A percentile compares a stretch with the other conserved stretches of the same genome.
phyloP scores from a whole-genome alignment of 345 rosid species.

The Lagerstroemia speciosa region DNA sequence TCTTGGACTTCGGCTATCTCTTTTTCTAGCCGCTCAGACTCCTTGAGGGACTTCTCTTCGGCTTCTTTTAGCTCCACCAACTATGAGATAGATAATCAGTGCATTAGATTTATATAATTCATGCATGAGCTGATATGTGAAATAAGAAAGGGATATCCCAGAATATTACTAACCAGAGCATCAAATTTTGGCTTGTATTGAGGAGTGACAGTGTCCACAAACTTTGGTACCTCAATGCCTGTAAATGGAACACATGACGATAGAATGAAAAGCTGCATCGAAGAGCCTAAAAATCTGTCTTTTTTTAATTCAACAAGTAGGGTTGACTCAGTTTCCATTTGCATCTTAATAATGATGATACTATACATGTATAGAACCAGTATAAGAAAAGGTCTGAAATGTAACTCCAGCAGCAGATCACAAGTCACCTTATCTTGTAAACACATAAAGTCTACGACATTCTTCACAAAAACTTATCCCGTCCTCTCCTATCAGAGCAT shows the following conservation, averaged over 20 bases:
- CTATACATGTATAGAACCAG: too few relatives aligned
- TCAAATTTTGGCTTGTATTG: conserved; percentile 92
- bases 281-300: background rate
- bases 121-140: background rate
- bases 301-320: too few relatives aligned
- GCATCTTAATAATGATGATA: background rate
- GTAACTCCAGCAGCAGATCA: too few relatives aligned
- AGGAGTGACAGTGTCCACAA: conserved; percentile 78
- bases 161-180: conserved; percentile 49
- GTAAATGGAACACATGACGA: conserved; percentile 13
- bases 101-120: background rate
- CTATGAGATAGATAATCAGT: conserved; percentile 26
- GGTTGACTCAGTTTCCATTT: background rate
- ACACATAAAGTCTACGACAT: background rate
- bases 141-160: background rate
- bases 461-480: background rate
- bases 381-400: background rate
- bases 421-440: too few relatives aligned
- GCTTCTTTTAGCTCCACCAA: conserved; percentile 91
- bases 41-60: conserved; percentile 69
- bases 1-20: conserved; percentile 84
- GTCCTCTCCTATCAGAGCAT: background rate
- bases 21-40: conserved; percentile 74
- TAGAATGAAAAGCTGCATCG: background rate
- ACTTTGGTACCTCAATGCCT: conserved; percentile 87